phyloP scores from a whole-genome alignment of 2,329 filamentous ascomycete genomes.

The Xylaria sp. region DNA sequence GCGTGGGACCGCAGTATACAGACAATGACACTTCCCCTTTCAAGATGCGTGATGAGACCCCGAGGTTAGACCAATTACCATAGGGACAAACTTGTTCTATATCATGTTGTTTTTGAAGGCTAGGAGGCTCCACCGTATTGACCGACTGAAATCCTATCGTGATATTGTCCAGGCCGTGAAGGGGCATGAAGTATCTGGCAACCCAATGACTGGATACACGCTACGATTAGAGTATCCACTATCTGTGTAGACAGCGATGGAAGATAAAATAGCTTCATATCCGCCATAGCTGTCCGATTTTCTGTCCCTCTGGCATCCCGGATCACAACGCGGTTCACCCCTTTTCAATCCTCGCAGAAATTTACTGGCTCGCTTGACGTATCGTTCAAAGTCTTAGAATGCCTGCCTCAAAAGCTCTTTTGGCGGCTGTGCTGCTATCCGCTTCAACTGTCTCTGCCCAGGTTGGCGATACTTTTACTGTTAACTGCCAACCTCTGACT shows the following conservation, averaged over 20 bases:
- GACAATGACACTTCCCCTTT: slow-evolving; percentile 26
- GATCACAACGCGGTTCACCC: neutral
- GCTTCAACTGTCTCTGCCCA: slow-evolving; percentile 25
- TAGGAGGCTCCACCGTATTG: neutral
- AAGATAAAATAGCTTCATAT: slow-evolving; percentile 17
- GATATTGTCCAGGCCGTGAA: neutral
- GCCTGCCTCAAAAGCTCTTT: slow-evolving; percentile 19
- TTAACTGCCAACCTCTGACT: slow-evolving; percentile 29
- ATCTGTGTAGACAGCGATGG: neutral
- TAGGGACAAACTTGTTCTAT: neutral
- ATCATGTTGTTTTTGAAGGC: neutral
- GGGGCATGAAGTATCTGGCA: neutral
- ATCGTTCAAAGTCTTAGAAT: slow-evolving; percentile 23
- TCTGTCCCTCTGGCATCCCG: slow-evolving; percentile 8
- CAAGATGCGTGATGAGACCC: slow-evolving; percentile 18
- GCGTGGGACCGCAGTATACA: slow-evolving; percentile 9
- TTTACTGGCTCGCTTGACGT: neutral
- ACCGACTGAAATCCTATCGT: neutral
- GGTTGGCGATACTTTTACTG: slow-evolving; percentile 30
- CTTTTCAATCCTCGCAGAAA: neutral
- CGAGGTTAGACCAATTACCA: neutral
- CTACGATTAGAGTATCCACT: neutral
- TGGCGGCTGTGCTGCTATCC: slow-evolving; percentile 26
- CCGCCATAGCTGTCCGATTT: slow-evolving; percentile 5
- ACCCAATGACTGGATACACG: neutral